phyloP scores from a whole-genome alignment of 108 stramenopile species.

The Fistulifera pelliculosa region DNA sequence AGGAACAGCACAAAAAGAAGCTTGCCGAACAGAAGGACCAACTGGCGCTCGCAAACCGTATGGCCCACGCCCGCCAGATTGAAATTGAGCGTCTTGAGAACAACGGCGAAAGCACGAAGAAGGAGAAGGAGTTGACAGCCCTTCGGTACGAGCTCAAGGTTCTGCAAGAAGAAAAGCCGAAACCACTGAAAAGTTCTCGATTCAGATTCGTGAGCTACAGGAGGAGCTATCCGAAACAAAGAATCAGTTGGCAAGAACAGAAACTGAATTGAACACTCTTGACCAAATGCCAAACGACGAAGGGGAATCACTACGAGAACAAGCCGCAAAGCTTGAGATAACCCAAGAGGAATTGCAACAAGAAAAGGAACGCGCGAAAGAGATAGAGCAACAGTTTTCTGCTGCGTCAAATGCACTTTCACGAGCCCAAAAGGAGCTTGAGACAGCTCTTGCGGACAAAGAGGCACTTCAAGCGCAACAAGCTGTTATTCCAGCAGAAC shows the following conservation, averaged over 20 bases:
- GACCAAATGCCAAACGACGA: constrained; percentile 4
- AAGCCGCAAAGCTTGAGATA: constrained; percentile 9
- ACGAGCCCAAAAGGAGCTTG: neutral
- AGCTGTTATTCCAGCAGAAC: neutral
- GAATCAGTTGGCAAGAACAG: neutral
- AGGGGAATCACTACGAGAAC: constrained; percentile 1
- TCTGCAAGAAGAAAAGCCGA: constrained; percentile 8
- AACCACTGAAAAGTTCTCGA: constrained; percentile 1
- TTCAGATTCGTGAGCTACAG: constrained; percentile 14
- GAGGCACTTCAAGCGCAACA: neutral
- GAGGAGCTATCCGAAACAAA: constrained; percentile 6
- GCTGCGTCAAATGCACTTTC: neutral
- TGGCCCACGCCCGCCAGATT: constrained; percentile 6
- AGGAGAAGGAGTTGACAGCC: neutral
- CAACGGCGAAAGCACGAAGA: constrained; percentile 4
- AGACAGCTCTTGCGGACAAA: neutral
- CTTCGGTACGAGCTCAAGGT: neutral
- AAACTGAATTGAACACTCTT: neutral
- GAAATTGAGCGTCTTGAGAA: constrained; percentile 7
- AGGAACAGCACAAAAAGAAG: constrained; percentile 15
- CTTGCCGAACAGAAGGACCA: constrained; percentile 11
- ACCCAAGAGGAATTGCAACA: neutral
- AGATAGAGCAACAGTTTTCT: neutral
- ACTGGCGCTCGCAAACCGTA: constrained; percentile 5
- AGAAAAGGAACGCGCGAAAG: constrained; percentile 3